Conservation (phyloP, 192 early-diverging fungal species). For the Podila epigama region DNA sequence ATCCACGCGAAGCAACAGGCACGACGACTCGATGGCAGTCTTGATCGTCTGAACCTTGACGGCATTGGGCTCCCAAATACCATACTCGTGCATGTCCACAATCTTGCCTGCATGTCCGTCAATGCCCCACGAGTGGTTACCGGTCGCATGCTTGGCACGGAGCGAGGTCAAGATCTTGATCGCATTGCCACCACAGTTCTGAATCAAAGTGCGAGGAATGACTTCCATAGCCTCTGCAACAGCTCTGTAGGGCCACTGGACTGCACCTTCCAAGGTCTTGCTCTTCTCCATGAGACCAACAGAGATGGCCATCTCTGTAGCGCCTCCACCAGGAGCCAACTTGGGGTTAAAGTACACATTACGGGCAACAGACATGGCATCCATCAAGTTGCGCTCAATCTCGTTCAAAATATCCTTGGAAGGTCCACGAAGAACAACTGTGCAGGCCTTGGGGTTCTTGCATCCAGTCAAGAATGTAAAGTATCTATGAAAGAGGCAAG, state of each 20-base stretch:
- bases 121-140: conserved; percentile 91
- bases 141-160: conserved; percentile 90
- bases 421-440: conserved; percentile 95
- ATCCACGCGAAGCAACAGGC: conserved; percentile 86
- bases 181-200: conserved; percentile 99
- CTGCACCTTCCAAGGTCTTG: conserved; percentile 87
- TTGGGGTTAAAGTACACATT: conserved; percentile 97
- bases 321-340: conserved; percentile 95
- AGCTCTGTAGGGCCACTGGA: conserved; percentile 97
- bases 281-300: conserved; percentile 91
- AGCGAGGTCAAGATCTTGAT: conserved; percentile 95
- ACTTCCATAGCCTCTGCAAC: conserved; percentile 97
- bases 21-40: conserved; percentile 97
- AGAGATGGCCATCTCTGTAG: conserved; percentile 96
- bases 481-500: conserved; percentile 61
- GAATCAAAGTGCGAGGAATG: conserved; percentile 97
- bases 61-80: conserved; percentile 99
- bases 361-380: conserved; percentile 98
- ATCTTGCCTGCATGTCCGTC: conserved; percentile 92
- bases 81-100: conserved; percentile 97
- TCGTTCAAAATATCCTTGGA: conserved; percentile 98
- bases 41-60: conserved; percentile 99
- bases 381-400: conserved; percentile 98
- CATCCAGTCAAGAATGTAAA: conserved; percentile 96
- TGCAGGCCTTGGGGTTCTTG: conserved; percentile 98